Percentiles rank a stretch among this genome's conserved stretches.
Evolutionary conservation across 2,329 filamentous ascomycete species (phyloP).

Genomic region (Xylaria digitata): DNA sequence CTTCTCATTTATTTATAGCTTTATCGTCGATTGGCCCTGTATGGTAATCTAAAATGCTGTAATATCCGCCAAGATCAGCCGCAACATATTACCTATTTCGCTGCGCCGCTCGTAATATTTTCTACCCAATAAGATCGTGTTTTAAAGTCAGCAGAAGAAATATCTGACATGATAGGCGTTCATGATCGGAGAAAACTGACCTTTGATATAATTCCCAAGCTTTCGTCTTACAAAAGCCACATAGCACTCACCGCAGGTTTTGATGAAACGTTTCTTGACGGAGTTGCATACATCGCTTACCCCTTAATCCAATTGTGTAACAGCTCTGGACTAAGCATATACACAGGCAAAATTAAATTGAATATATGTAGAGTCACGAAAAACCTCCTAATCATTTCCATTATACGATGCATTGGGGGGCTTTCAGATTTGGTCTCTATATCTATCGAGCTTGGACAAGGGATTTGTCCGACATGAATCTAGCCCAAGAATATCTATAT

Average conservation of each 20-base stretch:
- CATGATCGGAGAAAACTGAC: not conserved
- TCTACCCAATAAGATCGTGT: not conserved
- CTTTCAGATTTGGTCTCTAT: too few species aligned
- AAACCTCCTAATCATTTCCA: too few species aligned
- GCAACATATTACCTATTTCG: not conserved
- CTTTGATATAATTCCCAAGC: not conserved
- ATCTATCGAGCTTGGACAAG: too few species aligned
- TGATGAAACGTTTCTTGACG: too few species aligned
- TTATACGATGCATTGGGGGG: too few species aligned
- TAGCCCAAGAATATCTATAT: too few species aligned
- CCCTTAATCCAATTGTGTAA: too few species aligned
- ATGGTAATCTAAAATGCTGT: not conserved
- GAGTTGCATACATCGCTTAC: too few species aligned
- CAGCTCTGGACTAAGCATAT: too few species aligned
- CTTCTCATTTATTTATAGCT: not conserved
- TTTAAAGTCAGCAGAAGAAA: slow-evolving; percentile 15
- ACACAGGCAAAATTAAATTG: too few species aligned
- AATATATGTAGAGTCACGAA: too few species aligned
- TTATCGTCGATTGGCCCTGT: not conserved
- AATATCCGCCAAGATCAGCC: slow-evolving; percentile 1
- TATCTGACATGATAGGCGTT: not conserved
- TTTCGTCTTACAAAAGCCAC: slow-evolving; percentile 7
- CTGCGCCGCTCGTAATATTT: not conserved
- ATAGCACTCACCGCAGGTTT: not conserved
- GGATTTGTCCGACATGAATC: too few species aligned